Evolutionary conservation across 805 yeast species (phyloP), one percentile per base, ranked within the genome.

Genomic region (Suhomyces tanzawaensis): DNA sequence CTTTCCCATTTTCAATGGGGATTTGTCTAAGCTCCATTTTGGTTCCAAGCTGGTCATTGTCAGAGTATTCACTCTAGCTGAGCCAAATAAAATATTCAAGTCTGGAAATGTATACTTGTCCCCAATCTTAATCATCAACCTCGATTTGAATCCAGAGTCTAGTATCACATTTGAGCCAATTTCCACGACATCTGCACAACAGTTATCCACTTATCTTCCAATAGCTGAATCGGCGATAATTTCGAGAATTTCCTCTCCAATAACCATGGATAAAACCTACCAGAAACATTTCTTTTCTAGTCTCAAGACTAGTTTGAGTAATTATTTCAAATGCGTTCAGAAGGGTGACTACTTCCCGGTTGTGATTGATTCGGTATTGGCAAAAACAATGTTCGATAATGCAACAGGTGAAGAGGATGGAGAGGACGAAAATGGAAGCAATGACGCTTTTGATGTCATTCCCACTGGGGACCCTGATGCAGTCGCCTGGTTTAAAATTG

Each of bases 401-500:
- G 16, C 29, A n/a, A 13, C 34, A 13, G 38, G 32, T 13, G 60
- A 68, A 4, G 68, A 55, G 47, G 59, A 57, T 1, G 54, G 42
- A 2, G 49, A 40, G 9, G 47, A 47, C 4, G 55, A 47, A 7
- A 53, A 47, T 6, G 41, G 39, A 1, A 34, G 32, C 7, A 34
- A 19, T 6, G 57, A 58, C 1, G 61, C 69, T 3, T 60, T 76
- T 3, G 57, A 58, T 2, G 62, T 70, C 3, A 60, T 77, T 2
- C 88, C 89, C 0, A 59, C 65, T 3, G 87, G 86, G 0, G 70
- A 69, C 16, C 79, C 85, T 1, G 87, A 89, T 54, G 67, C 77
- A 0, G 74, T 90, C 14, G 95, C 89, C 0, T 91, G 96, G 96
- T 91, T 89, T 60, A 77, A 76, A 47, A 75, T 91, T 2, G 69